These are phyloP conservation scores for Ogataea zsoltii DNA, from an alignment of 805 yeast species.

Conservation along the genomic window DNA sequence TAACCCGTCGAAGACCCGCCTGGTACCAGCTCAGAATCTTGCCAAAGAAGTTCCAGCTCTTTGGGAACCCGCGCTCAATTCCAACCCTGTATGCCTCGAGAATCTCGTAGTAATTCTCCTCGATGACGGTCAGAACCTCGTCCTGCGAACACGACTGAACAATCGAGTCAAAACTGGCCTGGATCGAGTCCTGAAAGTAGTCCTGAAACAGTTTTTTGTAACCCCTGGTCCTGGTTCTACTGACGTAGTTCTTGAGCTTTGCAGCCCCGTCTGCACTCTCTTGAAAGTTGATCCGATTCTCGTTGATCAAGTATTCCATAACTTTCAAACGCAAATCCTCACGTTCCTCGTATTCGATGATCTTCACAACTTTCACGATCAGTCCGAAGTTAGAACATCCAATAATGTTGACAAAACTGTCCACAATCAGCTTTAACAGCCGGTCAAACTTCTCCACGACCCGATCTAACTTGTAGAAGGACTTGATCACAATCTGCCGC, in stretches of 20 bases:
- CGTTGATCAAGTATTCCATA: slow-evolving; percentile 10
- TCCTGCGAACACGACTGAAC: slow-evolving; percentile 50
- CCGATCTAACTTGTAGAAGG: slow-evolving; percentile 49
- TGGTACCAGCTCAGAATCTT: slow-evolving; percentile 68
- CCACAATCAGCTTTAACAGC: slow-evolving; percentile 63
- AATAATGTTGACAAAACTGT: slow-evolving; percentile 63
- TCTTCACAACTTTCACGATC: slow-evolving; percentile 69
- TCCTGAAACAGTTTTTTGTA: slow-evolving; percentile 63
- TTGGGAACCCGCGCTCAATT: slow-evolving; percentile 62
- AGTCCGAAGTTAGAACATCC: slow-evolving; percentile 67
- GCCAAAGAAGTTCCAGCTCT: slow-evolving; percentile 69
- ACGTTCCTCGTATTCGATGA: slow-evolving; percentile 76
- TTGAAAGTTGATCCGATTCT: slow-evolving; percentile 13
- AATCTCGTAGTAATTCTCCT: slow-evolving; percentile 80
- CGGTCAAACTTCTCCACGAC: slow-evolving; percentile 62
- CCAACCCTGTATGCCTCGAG: slow-evolving; percentile 63
- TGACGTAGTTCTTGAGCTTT: slow-evolving; percentile 37
- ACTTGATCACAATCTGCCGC: slow-evolving; percentile 60
- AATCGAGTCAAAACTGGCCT: slow-evolving; percentile 68
- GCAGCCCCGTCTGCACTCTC: slow-evolving; percentile 11
- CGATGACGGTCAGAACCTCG: slow-evolving; percentile 62
- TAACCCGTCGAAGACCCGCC: slow-evolving; percentile 57
- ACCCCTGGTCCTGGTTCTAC: slow-evolving; percentile 51
- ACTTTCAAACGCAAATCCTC: slow-evolving; percentile 62
- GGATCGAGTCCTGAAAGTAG: slow-evolving; percentile 58